phyloP scores from a whole-genome alignment of 2,329 filamentous ascomycete species.

The Talaromyces rugulosus region DNA sequence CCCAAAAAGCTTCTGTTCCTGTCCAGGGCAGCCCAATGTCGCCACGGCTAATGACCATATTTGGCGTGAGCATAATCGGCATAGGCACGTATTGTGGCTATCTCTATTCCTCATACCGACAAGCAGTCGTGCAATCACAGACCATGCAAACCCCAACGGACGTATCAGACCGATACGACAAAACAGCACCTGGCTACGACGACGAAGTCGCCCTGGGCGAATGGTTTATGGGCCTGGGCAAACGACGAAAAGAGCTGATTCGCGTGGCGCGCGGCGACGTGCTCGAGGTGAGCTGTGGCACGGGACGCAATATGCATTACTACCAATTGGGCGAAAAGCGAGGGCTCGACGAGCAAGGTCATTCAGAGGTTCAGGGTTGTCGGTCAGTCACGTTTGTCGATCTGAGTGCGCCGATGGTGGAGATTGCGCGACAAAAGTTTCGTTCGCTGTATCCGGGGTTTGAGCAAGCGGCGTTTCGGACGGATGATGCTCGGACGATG shows the following conservation, averaged over 20 bases:
- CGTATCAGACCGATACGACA: slow-evolving; percentile 45
- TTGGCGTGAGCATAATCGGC: slow-evolving; percentile 35
- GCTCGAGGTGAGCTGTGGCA: slow-evolving; percentile 49
- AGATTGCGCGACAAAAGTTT: slow-evolving; percentile 43
- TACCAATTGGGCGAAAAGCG: slow-evolving; percentile 39
- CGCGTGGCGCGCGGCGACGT: slow-evolving; percentile 42
- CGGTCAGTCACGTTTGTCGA: slow-evolving; percentile 46
- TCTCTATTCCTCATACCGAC: slow-evolving; percentile 40
- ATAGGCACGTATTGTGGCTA: slow-evolving; percentile 43
- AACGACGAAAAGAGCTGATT: slow-evolving; percentile 40
- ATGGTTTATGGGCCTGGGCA: slow-evolving; percentile 37
- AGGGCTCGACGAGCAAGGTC: slow-evolving; percentile 27
- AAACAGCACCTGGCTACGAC: slow-evolving; percentile 41
- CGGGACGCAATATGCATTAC: slow-evolving; percentile 45
- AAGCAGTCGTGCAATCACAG: slow-evolving; percentile 29
- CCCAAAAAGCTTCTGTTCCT: background rate
- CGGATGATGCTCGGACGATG: slow-evolving; percentile 32
- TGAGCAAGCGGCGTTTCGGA: slow-evolving; percentile 28
- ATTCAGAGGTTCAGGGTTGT: slow-evolving; percentile 28
- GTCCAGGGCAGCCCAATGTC: slow-evolving; percentile 18
- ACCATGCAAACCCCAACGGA: slow-evolving; percentile 34
- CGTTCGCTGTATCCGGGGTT: slow-evolving; percentile 30
- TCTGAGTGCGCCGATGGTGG: slow-evolving; percentile 46
- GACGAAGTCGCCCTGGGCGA: slow-evolving; percentile 43
- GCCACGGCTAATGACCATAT: slow-evolving; percentile 31